These are phyloP conservation scores for Colletotrichum magnum DNA, from an alignment of 2,329 filamentous ascomycete genomes.

Conservation along the genomic window DNA sequence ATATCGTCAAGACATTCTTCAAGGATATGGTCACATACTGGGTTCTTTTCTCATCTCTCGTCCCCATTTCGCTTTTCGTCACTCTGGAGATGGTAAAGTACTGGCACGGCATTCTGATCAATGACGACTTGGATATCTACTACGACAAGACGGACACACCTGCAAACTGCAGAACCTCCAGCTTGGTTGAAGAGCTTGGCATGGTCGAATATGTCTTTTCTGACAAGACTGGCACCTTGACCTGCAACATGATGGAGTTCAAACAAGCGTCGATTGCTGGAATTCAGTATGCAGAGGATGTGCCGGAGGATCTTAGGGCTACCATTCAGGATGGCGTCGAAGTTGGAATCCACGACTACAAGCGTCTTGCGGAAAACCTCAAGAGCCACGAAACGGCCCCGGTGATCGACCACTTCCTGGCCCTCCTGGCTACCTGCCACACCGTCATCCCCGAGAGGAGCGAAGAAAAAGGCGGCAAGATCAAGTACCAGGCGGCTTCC, in stretches of 20 bases:
- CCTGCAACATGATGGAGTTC: constrained; percentile 99
- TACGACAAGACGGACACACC: constrained; percentile 96
- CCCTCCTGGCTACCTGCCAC: constrained; percentile 90
- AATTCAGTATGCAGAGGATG: constrained; percentile 92
- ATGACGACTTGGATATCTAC: constrained; percentile 98
- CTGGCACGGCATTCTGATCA: constrained; percentile 97
- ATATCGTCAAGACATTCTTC: constrained; percentile 84
- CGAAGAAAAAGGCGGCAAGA: constrained; percentile 81
- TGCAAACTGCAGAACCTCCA: constrained; percentile 95
- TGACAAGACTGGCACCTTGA: constrained; percentile 96
- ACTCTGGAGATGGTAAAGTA: constrained; percentile 99
- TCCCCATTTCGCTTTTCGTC: constrained; percentile 97
- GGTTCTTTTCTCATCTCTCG: constrained; percentile 96
- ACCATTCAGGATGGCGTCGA: constrained; percentile 83
- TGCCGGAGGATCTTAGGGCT: constrained; percentile 90
- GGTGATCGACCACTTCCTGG: constrained; percentile 84
- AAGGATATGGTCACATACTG: constrained; percentile 98
- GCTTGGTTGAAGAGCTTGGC: constrained; percentile 94
- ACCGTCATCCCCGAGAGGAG: constrained; percentile 95
- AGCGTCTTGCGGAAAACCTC: constrained; percentile 79
- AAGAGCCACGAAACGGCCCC: constrained; percentile 66
- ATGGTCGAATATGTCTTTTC: constrained; percentile 99
- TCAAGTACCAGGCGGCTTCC: constrained; percentile 98
- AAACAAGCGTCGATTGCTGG: constrained; percentile 94
- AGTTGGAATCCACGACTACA: constrained; percentile 88